phyloP scores from a whole-genome alignment of 2,329 filamentous ascomycete genomes.

The Colletotrichum tropicale region DNA sequence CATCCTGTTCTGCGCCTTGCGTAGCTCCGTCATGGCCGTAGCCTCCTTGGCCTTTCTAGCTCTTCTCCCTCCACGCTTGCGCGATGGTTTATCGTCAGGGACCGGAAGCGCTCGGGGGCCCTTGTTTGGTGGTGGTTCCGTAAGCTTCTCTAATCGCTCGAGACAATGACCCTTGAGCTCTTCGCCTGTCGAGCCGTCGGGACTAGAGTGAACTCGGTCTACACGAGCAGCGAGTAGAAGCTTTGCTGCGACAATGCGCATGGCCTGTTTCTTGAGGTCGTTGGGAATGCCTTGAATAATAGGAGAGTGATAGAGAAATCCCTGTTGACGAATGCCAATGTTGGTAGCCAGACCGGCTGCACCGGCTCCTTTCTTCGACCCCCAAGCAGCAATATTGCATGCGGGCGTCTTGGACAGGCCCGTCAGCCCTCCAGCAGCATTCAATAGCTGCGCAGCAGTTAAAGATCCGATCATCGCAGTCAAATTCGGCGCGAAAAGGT shows the following conservation, averaged over 20 bases:
- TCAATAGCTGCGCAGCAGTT: constrained; percentile 95
- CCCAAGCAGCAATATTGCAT: constrained; percentile 90
- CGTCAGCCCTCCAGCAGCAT: constrained; percentile 86
- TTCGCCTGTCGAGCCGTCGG: constrained; percentile 83
- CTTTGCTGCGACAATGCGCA: constrained; percentile 94
- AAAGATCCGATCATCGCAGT: constrained; percentile 89
- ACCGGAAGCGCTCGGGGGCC: constrained; percentile 85
- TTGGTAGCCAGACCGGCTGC: constrained; percentile 87
- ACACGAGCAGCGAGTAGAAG: constrained; percentile 91
- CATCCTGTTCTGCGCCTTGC: constrained; percentile 95
- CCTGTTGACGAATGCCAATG: constrained; percentile 87
- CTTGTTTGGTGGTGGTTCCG: constrained; percentile 89
- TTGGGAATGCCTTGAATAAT: constrained; percentile 82
- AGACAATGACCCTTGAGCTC: constrained; percentile 83
- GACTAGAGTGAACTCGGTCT: constrained; percentile 81
- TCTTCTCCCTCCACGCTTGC: constrained; percentile 89
- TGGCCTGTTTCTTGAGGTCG: constrained; percentile 89
- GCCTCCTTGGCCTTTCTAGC: constrained; percentile 96
- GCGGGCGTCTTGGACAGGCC: constrained; percentile 91
- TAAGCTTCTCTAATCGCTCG: constrained; percentile 88
- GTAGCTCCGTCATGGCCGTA: constrained; percentile 93
- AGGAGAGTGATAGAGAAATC: constrained; percentile 90
- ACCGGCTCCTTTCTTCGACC: constrained; percentile 83
- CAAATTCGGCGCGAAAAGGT: constrained; percentile 91
- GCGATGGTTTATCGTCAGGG: constrained; percentile 91